A percentile compares a stretch with the other conserved stretches of the same genome.
These are phyloP conservation scores for Selaginella tamariscina DNA, from an alignment of 75 land plant species.

Conservation along the genomic window DNA sequence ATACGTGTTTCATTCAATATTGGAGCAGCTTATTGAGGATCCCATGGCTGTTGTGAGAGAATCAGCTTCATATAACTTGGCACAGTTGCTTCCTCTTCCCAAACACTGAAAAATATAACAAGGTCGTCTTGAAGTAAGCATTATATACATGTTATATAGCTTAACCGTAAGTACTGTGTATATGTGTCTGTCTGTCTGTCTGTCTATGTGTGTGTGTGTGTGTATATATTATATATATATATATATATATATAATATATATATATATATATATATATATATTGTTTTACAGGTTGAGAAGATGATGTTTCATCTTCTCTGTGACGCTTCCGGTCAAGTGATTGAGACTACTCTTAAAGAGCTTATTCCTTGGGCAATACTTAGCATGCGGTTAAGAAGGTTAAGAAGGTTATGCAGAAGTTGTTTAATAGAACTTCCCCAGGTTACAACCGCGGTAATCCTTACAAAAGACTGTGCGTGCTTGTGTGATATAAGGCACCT, in stretches of 20 bases:
- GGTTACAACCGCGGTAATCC: conserved; percentile 57
- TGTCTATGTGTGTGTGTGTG: too few relatives aligned
- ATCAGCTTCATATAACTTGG: conserved; percentile 89
- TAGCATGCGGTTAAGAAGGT: conserved; percentile 32
- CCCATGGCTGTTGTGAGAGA: conserved; percentile 82
- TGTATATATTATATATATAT: neutral
- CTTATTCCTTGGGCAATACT: conserved; percentile 68
- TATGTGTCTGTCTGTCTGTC: too few relatives aligned
- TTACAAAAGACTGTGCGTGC: neutral
- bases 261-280: too few relatives aligned
- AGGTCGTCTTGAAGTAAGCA: conserved; percentile 46
- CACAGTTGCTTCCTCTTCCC: conserved; percentile 79
- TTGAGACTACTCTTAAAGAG: conserved; percentile 64
- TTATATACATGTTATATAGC: neutral
- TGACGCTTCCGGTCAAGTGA: conserved; percentile 83
- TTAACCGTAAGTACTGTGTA: neutral
- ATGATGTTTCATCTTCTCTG: conserved; percentile 80
- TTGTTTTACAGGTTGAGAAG: conserved; percentile 66
- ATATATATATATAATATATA: neutral
- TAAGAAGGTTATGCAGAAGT: conserved; percentile 50
- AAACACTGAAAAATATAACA: conserved; percentile 85
- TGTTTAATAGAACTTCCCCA: conserved; percentile 67
- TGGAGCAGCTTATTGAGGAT: conserved; percentile 83
- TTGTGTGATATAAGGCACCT: too few relatives aligned
- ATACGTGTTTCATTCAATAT: conserved; percentile 87